Evolutionary conservation across 768 basidiomycete genomes (phyloP), one percentile per base, ranked within the genome.

Genomic region (Kwoniella sp.): DNA sequence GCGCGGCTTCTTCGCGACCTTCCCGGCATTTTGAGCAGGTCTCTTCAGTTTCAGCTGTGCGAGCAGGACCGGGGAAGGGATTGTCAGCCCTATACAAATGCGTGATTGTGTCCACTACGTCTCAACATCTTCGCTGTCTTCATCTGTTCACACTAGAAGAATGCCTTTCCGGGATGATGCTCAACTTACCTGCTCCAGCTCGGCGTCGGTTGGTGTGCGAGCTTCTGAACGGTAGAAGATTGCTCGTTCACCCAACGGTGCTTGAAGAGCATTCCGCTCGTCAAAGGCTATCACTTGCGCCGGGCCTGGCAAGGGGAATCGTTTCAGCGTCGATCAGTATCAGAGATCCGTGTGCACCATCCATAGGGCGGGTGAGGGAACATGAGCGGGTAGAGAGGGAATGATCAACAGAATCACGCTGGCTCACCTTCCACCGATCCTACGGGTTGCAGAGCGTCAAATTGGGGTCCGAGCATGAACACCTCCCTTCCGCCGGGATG

Each of bases 191-290:
- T 13, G 22, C 4, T 23, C 22, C 5, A 25, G 7, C 26, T 60
- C 58, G 4, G 29, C 48, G 15, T n/a, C 58, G 7, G 58, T 60
- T 5, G 58, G 58, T 20, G 48, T 52, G 11, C 58, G 41, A 29
- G 64, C 51, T 29, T 51, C 55, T n/a, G 60, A 63, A 2, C 69
- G 60, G 30, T 55, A 64, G 41, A 65, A 73, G 4, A 67, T 61
- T 22, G 28, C 58, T 2, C 45, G 25, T 3, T 29, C 15, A 15
- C 22, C 23, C 23, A 73, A 65, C 4, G 58, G 55, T 4, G 59
- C 50, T 41, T 73, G 73, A 20, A 68, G 26, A 5, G 68, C 59
- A 55, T 69, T 57, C 17, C 54, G 22, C 41, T 73, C 73, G 41
- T 73, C 70, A 29, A 73, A 67, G 0, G 47, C 22, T 2, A 56